phyloP scores from a whole-genome alignment of 805 yeast genomes.

The Hanseniaspora hatyaiensis region DNA sequence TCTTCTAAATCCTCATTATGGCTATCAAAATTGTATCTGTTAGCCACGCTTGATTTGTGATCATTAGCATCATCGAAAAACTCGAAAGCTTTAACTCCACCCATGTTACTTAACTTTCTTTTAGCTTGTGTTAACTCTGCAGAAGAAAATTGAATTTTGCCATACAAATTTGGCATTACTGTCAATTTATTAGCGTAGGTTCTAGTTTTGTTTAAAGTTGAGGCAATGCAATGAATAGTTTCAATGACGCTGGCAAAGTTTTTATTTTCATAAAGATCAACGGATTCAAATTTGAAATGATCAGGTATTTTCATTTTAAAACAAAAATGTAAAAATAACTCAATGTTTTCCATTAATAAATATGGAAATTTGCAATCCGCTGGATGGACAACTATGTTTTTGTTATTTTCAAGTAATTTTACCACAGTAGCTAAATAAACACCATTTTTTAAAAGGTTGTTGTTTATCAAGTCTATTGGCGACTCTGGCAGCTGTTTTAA shows the following conservation, averaged over 20 bases:
- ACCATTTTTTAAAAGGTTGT: conserved; percentile 69
- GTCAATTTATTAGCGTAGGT: conserved; percentile 47
- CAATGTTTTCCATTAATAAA: conserved; percentile 86
- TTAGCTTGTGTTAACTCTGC: conserved; percentile 62
- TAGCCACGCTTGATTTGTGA: conserved; percentile 21
- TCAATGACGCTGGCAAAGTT: conserved; percentile 89
- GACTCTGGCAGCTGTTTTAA: conserved; percentile 1
- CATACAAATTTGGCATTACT: conserved; percentile 49
- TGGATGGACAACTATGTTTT: conserved; percentile 43
- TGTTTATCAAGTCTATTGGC: conserved; percentile 39
- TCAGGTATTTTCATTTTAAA: conserved; percentile 69
- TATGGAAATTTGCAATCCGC: conserved; percentile 60
- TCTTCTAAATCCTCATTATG: conserved; percentile 17
- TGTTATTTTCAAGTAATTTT: conserved; percentile 54
- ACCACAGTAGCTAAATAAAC: conserved; percentile 72
- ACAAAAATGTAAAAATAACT: conserved; percentile 61
- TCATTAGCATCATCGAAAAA: conserved; percentile 37
- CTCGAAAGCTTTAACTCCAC: conserved; percentile 67
- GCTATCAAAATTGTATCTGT: conserved; percentile 16
- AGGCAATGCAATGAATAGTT: conserved; percentile 80
- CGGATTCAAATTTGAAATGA: conserved; percentile 76
- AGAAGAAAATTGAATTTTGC: conserved; percentile 45
- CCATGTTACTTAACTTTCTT: conserved; percentile 35
- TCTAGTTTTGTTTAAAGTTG: conserved; percentile 41
- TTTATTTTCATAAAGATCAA: conserved; percentile 84